Percentiles rank a stretch among this genome's conserved stretches.
Evolutionary conservation across 768 basidiomycete genomes (phyloP).

Genomic region (Cantharellus anzutake): DNA sequence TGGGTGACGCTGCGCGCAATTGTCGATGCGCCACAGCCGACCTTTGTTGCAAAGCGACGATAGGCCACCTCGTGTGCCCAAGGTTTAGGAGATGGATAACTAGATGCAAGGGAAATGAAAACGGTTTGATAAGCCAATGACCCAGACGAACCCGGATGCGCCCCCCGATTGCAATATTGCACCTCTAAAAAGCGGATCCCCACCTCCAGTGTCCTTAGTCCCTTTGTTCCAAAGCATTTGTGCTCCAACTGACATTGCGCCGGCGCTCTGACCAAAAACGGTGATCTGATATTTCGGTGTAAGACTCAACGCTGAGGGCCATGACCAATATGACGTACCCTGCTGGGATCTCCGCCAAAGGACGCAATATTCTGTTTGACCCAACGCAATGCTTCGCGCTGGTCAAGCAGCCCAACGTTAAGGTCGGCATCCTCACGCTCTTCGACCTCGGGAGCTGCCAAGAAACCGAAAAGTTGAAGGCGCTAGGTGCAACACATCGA

Average conservation of each 20-base stretch:
- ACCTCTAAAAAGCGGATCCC: not conserved
- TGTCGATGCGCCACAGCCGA: no score
- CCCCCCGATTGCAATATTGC: not conserved
- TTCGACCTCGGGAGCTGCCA: not conserved
- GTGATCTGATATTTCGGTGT: not conserved
- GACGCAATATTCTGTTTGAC: not conserved
- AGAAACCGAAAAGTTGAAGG: not conserved
- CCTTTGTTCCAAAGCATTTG: not conserved
- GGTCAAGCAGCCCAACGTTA: slow-evolving; percentile 4
- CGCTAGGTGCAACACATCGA: not conserved
- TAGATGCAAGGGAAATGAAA: no score
- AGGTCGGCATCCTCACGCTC: not conserved
- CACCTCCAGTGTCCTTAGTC: not conserved
- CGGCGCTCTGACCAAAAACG: not conserved
- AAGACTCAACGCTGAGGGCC: not conserved
- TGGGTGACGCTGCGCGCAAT: no score
- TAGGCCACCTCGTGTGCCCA: not conserved
- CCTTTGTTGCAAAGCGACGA: no score
- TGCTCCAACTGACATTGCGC: not conserved
- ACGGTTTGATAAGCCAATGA: not conserved
- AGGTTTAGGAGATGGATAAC: no score
- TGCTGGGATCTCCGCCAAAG: slow-evolving; percentile 4
- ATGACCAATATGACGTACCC: not conserved
- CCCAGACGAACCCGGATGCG: not conserved
- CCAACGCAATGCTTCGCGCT: slow-evolving; percentile 4